These are phyloP conservation scores for Takashimella koratensis DNA, from an alignment of 1,284 basidiomycete species.

Conservation along the genomic window DNA sequence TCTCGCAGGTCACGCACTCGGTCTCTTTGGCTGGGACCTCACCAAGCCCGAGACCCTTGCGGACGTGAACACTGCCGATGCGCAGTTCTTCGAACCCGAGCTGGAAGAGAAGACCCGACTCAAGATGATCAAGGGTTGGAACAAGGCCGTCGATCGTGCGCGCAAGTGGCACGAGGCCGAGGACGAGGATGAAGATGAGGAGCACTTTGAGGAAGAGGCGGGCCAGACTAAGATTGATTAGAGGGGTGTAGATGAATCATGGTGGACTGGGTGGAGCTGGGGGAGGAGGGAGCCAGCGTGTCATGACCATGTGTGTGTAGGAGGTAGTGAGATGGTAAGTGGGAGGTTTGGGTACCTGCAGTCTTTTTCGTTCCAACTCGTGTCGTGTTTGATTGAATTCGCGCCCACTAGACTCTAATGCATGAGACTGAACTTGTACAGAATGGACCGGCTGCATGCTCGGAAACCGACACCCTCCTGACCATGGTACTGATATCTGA, in stretches of 20 bases:
- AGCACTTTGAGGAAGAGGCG: constrained; percentile 13
- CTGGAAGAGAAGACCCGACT: constrained; percentile 58
- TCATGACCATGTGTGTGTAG: not conserved
- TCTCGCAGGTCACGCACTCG: constrained; percentile 85
- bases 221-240: not conserved
- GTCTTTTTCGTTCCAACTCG: not conserved
- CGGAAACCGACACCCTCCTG: no score
- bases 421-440: not conserved
- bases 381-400: not conserved
- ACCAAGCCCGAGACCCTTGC: constrained; percentile 76
- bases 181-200: constrained; percentile 13
- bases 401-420: not conserved
- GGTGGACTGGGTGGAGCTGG: no score
- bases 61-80: constrained; percentile 84
- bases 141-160: constrained; percentile 75
- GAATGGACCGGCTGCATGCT: no score
- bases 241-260: not conserved
- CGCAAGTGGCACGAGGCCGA: constrained; percentile 60
- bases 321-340: no score
- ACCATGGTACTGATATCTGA: no score
- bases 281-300: not conserved
- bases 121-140: constrained; percentile 71
- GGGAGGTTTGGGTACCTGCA: not conserved
- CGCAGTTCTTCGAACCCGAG: constrained; percentile 64
- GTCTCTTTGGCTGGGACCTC: constrained; percentile 92